A percentile compares a stretch with the other conserved stretches of the same genome.
Conservation (phyloP, 441 rosid species). For the Macaranga tanarius region DNA sequence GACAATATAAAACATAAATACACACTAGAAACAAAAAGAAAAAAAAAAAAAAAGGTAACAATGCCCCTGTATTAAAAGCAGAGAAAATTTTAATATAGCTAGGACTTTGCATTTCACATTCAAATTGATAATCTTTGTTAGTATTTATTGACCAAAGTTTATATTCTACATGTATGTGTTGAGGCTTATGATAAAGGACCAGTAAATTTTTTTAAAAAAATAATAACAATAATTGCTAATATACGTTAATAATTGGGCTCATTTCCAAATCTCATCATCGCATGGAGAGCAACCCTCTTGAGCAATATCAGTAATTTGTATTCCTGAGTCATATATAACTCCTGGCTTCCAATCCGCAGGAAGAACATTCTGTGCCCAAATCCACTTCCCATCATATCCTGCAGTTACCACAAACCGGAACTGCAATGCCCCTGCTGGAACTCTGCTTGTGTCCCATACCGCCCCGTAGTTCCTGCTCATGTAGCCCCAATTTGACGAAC, state of each 20-base stretch:
- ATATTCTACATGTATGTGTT: too few relatives aligned
- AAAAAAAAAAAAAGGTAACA: too few relatives aligned
- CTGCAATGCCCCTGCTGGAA: constrained; percentile 71
- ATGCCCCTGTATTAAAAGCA: too few relatives aligned
- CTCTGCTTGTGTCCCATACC: constrained; percentile 71
- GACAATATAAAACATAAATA: too few relatives aligned
- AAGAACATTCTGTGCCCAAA: constrained; percentile 69
- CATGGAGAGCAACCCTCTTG: constrained; percentile 81
- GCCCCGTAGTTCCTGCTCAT: constrained; percentile 78
- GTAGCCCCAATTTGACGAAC: constrained; percentile 68
- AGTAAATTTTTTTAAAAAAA: too few relatives aligned
- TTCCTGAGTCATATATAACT: constrained; percentile 56
- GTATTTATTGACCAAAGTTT: background rate
- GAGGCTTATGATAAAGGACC: too few relatives aligned
- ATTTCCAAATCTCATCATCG: constrained; percentile 51
- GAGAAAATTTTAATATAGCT: too few relatives aligned
- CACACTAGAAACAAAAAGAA: too few relatives aligned
- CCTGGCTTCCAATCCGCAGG: constrained; percentile 73
- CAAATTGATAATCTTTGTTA: background rate
- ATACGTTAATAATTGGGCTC: constrained; percentile 16
- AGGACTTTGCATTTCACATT: too few relatives aligned
- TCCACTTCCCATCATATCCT: constrained; percentile 81
- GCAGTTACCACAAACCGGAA: constrained; percentile 67
- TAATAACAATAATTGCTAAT: background rate
- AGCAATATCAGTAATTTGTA: constrained; percentile 75